Base-by-base conservation (phyloP, 2,329 filamentous ascomycete genomes). In the Aspergillus pseudoglaucus region DNA sequence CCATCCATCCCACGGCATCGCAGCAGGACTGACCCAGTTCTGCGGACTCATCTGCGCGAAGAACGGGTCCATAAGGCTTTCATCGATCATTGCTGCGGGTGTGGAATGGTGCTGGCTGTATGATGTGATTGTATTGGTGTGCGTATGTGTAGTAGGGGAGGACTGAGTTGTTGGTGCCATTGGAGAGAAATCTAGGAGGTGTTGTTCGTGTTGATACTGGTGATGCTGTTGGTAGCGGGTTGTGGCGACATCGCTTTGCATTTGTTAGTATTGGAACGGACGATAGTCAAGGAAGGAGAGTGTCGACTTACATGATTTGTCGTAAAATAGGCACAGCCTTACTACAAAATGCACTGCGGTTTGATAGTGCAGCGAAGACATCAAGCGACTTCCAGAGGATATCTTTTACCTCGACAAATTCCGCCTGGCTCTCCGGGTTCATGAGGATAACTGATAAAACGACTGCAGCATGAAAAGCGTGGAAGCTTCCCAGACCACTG, bases 391-490 rank as follows among this genome's bases (percentile, higher is more conserved):
- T 57, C 20, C 53, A 49, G 12, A 70, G 54, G 1, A 59, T 45
- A 10, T 54, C 55, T 38, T 64, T 61, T 15, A 56, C 61, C 40
- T 65, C 60, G 39, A 58, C 50, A 17, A 59, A 64, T 42, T 69
- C 64, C 23, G 51, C 47, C 9, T 57, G 53, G 44, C 49, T 58
- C 17, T 66, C 59, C 0, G 62, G 58, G 25, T 60, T 57, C 44
- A 63, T 55, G 6, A 67, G 49, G 15, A 63, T 58, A 3, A 59
- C 49, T 5, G 59, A 57, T 2, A 69, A 48, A 5, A 65, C 61
- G 1, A 69, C 60, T 5, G 67, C 67, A 1, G 65, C 68, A 40
- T 71, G 67, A 48, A 72, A 71, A 1, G 69, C 66, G 35, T 71
- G 66, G 49, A 71, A 72, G 45, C 65, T 68, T 5, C 67, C 68